Percentiles rank a stretch among this genome's conserved stretches.
These are phyloP conservation scores for Zea luxurians DNA, from an alignment of 176 grass and related monocot genomes.

Conservation along the genomic window DNA sequence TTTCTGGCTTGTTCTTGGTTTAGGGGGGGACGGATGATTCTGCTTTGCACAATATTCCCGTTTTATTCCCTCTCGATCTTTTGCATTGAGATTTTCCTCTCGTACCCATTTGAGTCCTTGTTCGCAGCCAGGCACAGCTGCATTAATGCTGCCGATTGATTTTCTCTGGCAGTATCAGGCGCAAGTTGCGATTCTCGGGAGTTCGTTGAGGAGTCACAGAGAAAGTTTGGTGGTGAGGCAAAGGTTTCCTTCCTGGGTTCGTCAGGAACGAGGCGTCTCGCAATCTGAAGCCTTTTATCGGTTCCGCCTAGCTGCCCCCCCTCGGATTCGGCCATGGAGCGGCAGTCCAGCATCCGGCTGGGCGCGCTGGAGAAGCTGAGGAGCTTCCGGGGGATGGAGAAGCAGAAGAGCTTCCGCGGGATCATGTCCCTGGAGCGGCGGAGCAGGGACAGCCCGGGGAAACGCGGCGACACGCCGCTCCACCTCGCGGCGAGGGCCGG, in stretches of 20 bases:
- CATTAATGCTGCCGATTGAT: constrained; percentile 5
- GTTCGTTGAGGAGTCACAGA: constrained; percentile 3
- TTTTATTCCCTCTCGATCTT: neutral
- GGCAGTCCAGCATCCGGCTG: constrained; percentile 55
- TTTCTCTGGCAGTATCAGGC: neutral
- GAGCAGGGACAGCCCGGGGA: constrained; percentile 72
- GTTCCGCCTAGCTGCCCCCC: neutral
- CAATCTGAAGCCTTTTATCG: neutral
- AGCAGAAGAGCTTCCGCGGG: constrained; percentile 53
- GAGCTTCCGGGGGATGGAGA: constrained; percentile 64
- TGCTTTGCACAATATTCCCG: neutral
- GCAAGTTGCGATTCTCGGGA: constrained; percentile 11
- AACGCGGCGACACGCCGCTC: constrained; percentile 69
- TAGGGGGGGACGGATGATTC: neutral
- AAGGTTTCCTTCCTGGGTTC: constrained; percentile 2
- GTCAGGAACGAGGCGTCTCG: constrained; percentile 22
- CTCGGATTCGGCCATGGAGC: constrained; percentile 54
- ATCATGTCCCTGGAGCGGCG: constrained; percentile 61
- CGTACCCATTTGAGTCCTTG: constrained; percentile 17
- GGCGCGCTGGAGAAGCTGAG: constrained; percentile 62
- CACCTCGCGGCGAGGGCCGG: constrained; percentile 83
- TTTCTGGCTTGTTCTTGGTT: neutral
- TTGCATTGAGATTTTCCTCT: neutral
- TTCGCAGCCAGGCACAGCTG: neutral
- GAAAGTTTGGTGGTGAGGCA: constrained; percentile 12